These are phyloP conservation scores for Cladosporium sp. DNA, from an alignment of 2,329 filamentous ascomycete genomes.

Conservation along the genomic window DNA sequence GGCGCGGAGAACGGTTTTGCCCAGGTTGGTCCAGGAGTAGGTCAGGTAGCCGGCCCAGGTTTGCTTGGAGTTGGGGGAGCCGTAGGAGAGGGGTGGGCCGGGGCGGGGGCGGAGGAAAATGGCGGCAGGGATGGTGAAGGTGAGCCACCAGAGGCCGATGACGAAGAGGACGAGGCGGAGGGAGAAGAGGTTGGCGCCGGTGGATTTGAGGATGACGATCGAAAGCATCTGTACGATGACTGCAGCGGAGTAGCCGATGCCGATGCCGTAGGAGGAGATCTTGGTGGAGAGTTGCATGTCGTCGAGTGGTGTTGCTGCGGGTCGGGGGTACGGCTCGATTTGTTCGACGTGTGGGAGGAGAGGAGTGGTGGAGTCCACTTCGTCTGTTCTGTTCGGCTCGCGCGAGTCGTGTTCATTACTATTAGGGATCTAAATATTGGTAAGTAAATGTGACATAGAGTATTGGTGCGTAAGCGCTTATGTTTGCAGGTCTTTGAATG, in stretches of 20 bases:
- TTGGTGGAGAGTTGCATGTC: conserved; percentile 79
- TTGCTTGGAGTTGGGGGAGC: conserved; percentile 15
- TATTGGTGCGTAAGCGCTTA: not conserved
- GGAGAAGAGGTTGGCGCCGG: conserved; percentile 74
- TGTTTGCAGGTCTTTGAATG: not conserved
- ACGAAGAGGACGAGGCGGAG: conserved; percentile 80
- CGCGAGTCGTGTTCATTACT: conserved; percentile 15
- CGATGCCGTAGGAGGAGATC: conserved; percentile 88
- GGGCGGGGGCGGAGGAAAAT: conserved; percentile 83
- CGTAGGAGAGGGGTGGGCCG: conserved; percentile 60
- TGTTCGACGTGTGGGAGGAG: conserved; percentile 26
- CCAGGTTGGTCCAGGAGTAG: conserved; percentile 82
- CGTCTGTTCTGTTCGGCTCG: conserved; percentile 21
- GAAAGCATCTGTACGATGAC: conserved; percentile 76
- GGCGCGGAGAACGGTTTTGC: conserved; percentile 70
- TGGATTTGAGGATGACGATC: conserved; percentile 65
- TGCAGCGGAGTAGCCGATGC: conserved; percentile 85
- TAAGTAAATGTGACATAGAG: not conserved
- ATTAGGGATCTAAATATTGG: conserved; percentile 4
- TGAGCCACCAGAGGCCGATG: conserved; percentile 86
- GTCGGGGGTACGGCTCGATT: conserved; percentile 29
- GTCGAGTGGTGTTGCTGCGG: conserved; percentile 34
- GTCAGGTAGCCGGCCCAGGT: conserved; percentile 66
- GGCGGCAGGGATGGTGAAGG: conserved; percentile 83
- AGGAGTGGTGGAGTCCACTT: conserved; percentile 31